Conservation (phyloP, 208 protist genomes). For the Leishmania major region DNA sequence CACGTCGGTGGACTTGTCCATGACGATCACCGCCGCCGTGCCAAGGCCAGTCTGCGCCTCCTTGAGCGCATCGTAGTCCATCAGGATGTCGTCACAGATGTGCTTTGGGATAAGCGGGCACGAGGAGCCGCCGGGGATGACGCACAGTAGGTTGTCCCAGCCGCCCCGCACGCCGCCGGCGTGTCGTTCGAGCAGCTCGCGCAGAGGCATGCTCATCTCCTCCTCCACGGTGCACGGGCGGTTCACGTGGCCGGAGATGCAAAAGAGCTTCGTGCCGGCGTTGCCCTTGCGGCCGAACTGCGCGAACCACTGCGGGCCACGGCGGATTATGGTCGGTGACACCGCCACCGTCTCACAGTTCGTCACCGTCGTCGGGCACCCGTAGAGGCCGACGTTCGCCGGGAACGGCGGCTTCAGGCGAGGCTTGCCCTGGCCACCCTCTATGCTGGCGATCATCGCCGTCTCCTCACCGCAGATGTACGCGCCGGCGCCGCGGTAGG, state of each 20-base stretch:
- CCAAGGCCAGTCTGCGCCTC: constrained; percentile 95
- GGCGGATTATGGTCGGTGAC: constrained; percentile 95
- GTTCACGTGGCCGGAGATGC: constrained; percentile 99
- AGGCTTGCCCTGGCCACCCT: constrained; percentile 97
- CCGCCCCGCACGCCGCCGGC: constrained; percentile 97
- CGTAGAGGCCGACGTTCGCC: constrained; percentile 98
- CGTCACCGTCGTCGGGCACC: constrained; percentile 99
- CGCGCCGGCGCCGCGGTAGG: constrained; percentile 97
- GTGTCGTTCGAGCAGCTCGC: constrained; percentile 97
- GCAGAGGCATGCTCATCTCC: constrained; percentile 98
- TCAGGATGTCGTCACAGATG: constrained; percentile 96
- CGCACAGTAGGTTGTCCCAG: constrained; percentile 98
- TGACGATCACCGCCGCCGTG: constrained; percentile 99
- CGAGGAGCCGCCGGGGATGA: constrained; percentile 98
- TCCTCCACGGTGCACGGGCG: constrained; percentile 98
- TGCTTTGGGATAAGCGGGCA: constrained; percentile 96
- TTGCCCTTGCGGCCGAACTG: constrained; percentile 97
- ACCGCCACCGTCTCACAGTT: constrained; percentile 99
- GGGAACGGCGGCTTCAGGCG: constrained; percentile 99
- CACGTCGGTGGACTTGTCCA: constrained; percentile 99
- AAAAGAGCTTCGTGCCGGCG: constrained; percentile 98
- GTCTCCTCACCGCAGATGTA: constrained; percentile 99
- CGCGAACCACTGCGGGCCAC: constrained; percentile 95
- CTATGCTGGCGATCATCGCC: constrained; percentile 96
- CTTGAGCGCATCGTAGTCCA: constrained; percentile 98